Evolutionary conservation across 495 filamentous ascomycete genomes (phyloP), one percentile per base, ranked within the genome.

Genomic region (Tirmania nivea): DNA sequence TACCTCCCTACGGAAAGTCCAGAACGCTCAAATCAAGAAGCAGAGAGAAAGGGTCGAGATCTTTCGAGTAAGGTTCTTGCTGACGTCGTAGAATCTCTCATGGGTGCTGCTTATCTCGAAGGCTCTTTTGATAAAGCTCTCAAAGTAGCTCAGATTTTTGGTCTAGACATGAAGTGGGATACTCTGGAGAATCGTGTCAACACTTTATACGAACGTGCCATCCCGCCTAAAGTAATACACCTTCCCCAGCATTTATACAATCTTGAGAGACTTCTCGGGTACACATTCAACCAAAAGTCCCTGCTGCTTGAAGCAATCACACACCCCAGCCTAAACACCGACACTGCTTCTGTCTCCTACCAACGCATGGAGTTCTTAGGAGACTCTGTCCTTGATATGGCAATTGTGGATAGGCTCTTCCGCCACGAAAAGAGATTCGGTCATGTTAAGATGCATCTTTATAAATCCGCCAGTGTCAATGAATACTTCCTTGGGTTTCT

Each of bases 281-380:
- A 94, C 67, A 70, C 59, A 0, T 97, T 95, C 69, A 70, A 57
- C 0, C 78, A 86, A 56, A 76, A 77, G 52, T 59, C 72, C 10
- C 71, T 94, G 1, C 70, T 94, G n/a, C 60, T 82, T 16, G 87
- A 95, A 68, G 84, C 88, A 2, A 70, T 93, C 34, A 95, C 87
- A 0, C 90, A 95, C 62, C 69, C 80, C 0, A 93, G 86, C 2
- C 84, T 73, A 58, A 69, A 67, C 36, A 65, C 69, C 45, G 69
- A 75, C 52, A 60, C 65, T n/a, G 63, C 65, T 8, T 67, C 68
- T 1, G 69, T 76, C 35, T 88, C 81, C 8, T 84, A 92, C 2
- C 82, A 96, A 58, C 79, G 88, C 0, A 73, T 95, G 12, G 90
- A 97, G 63, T 96, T 86, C 65, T 71, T 95, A 0, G 90, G 90